Evolutionary conservation across 306 rosid species (phyloP).

Genomic region (Cicer pinnatifidum): DNA sequence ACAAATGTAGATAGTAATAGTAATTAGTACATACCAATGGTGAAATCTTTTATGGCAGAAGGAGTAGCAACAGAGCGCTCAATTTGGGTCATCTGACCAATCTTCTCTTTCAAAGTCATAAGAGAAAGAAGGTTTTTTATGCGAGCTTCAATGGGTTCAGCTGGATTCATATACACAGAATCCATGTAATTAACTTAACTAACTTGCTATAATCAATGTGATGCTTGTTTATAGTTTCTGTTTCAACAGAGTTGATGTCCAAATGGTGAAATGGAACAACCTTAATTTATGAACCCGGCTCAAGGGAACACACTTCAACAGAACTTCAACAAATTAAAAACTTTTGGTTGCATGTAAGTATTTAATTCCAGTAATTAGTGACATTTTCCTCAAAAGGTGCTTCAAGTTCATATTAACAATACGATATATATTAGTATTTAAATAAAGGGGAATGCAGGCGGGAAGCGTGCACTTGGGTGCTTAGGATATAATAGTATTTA

Average conservation of each 20-base stretch:
- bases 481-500: not conserved
- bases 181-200: slow-evolving; percentile 5
- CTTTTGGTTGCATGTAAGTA: not conserved
- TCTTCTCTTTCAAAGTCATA: slow-evolving; percentile 65
- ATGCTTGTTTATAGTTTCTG: not conserved
- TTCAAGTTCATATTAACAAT: not conserved
- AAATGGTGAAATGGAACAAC: not conserved
- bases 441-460: not conserved
- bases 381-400: slow-evolving; percentile 14
- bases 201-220: not conserved
- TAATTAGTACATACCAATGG: not conserved
- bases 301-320: not conserved
- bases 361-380: not conserved
- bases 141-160: slow-evolving; percentile 61
- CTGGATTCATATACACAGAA: slow-evolving; percentile 53
- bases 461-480: not conserved
- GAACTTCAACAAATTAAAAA: not conserved
- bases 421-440: not conserved
- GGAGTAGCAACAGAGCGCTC: slow-evolving; percentile 15
- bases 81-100: slow-evolving; percentile 18
- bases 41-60: slow-evolving; percentile 1
- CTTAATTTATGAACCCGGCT: not conserved
- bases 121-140: slow-evolving; percentile 70
- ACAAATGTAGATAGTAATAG: not conserved
- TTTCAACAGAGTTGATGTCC: not conserved